Base-by-base conservation (phyloP, 176 grass and related monocot species). In the Carex myosuroides region DNA sequence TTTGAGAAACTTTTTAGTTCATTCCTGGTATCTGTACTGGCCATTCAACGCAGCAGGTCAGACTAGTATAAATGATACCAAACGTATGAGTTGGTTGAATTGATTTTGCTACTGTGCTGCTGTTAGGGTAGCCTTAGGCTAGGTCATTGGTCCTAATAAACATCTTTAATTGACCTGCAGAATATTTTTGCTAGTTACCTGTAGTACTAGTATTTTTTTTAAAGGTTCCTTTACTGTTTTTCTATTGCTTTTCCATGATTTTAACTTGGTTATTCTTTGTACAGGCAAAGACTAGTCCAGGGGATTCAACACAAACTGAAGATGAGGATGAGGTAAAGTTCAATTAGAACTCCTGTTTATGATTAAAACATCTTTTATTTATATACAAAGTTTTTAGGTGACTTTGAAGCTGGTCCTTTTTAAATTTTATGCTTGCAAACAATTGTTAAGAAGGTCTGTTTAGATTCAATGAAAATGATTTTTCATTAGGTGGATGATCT, bases 221-320 rank as follows among this genome's bases (percentile, higher is more conserved):
- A 42, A 10, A 73, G 3, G 39, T 73, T 46, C 65, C 14, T 69
- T 6, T 64, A 41, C 17, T 55, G 9, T 56, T 77, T 75, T 26
- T 56, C 5, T 53, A 17, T 55, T 77, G 73, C 24, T 75, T 56
- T 32, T 54, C 13, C 13, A 8, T 32, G 13, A 16, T 17, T 76
- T 76, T 55, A 76, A 55, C 48, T 54, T 48, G 4, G 24, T 53
- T 82, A 82, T 12, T 13, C 30, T 67, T 66, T 64, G 35, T 61
- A 83, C 8, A 83, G 80, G 20, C 63, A 6, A 83, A 83, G 39
- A 83, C 22, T 11, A 61, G 55, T 42, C 32, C 79, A 83, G 80
- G 16, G 62, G 80, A 83, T 83, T 83, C 60, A 52, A 22, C 39
- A 18, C 35, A 83, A 83, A 83, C 46, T 52, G 62, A 68, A 83